A percentile compares a stretch with the other conserved stretches of the same genome.
These are phyloP conservation scores for Pythium grandisporangium DNA, from an alignment of 352 stramenopile species.

Conservation along the genomic window DNA sequence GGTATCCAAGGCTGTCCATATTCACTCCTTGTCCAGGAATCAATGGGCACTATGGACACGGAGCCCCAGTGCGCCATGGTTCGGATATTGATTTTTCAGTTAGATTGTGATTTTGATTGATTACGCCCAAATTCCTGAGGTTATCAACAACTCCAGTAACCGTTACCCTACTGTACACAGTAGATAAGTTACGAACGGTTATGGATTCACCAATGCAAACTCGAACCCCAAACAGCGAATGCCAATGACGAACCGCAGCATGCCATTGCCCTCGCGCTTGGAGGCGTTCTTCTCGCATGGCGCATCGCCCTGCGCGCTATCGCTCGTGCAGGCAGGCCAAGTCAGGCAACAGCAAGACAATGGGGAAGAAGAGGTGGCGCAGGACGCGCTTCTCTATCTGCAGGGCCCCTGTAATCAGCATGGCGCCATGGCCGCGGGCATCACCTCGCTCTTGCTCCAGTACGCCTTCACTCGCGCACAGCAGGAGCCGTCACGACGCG, in stretches of 20 bases:
- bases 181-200: too few relatives aligned
- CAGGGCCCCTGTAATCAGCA: too few relatives aligned
- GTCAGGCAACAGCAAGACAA: too few relatives aligned
- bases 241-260: not conserved
- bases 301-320: constrained; percentile 10
- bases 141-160: not conserved
- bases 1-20: too few relatives aligned
- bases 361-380: constrained; percentile 7
- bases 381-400: constrained; percentile 24
- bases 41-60: too few relatives aligned
- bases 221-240: not conserved
- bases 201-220: too few relatives aligned
- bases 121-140: too few relatives aligned
- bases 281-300: constrained; percentile 64
- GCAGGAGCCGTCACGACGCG: constrained; percentile 20
- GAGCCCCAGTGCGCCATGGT: too few relatives aligned
- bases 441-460: constrained; percentile 59
- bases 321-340: not conserved
- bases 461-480: constrained; percentile 53
- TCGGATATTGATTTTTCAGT: too few relatives aligned
- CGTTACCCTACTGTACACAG: not conserved
- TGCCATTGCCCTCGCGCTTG: constrained; percentile 23
- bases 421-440: constrained; percentile 18
- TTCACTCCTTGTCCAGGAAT: too few relatives aligned
- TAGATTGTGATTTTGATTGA: too few relatives aligned